phyloP scores from a whole-genome alignment of 2,329 filamentous ascomycete species.

The Lasiodiplodia gonubiensis region DNA sequence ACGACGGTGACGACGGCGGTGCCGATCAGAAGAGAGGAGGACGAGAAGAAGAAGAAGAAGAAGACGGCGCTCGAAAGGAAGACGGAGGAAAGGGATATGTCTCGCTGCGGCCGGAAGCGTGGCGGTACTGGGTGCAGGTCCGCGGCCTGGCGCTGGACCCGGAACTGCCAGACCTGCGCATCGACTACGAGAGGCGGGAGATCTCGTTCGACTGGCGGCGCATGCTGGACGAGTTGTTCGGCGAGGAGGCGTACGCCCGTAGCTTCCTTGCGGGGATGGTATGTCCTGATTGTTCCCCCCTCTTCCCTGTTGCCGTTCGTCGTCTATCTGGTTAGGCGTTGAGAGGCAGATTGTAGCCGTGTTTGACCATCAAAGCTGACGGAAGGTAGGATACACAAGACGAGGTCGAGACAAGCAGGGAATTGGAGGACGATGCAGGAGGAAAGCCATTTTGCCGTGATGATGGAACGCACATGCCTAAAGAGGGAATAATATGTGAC shows the following conservation, averaged over 20 bases:
- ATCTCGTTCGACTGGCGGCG: constrained; percentile 39
- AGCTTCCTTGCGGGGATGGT: neutral
- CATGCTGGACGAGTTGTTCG: constrained; percentile 41
- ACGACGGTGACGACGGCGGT: neutral
- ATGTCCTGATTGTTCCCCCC: neutral
- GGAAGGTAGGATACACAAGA: neutral
- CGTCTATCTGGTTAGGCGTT: neutral
- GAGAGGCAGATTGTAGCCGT: neutral
- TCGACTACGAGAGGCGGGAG: constrained; percentile 34
- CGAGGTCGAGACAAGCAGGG: neutral
- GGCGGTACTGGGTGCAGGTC: constrained; percentile 12
- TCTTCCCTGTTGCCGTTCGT: neutral
- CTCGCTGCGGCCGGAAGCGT: neutral
- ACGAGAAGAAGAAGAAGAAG: neutral
- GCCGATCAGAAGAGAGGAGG: neutral
- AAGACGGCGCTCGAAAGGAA: too few species aligned
- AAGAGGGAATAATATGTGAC: neutral
- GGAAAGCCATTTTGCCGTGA: neutral
- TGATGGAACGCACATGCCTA: neutral
- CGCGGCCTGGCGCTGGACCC: constrained; percentile 34
- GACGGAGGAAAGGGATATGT: neutral
- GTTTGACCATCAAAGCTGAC: neutral
- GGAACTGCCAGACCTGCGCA: constrained; percentile 35
- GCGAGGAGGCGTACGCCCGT: constrained; percentile 34
- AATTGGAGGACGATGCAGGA: neutral